These are phyloP conservation scores for Quercus agrifolia DNA, from an alignment of 306 rosid genomes.

Conservation along the genomic window DNA sequence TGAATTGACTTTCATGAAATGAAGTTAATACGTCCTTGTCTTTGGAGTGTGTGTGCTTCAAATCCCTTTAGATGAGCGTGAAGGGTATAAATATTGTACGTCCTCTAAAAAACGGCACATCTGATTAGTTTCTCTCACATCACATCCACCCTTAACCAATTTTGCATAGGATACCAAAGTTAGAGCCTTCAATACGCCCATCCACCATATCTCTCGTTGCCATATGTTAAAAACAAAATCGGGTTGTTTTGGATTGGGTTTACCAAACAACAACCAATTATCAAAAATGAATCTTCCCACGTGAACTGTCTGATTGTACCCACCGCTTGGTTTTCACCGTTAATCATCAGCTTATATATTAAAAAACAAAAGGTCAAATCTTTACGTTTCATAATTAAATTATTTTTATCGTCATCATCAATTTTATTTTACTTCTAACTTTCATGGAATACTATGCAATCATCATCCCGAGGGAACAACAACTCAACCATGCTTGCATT, in stretches of 20 bases:
- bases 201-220: conserved; percentile 33
- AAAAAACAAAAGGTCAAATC: not conserved
- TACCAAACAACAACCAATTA: conserved; percentile 56
- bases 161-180: conserved; percentile 66
- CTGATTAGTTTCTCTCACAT: conserved; percentile 3
- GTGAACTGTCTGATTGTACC: conserved; percentile 44
- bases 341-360: conserved; percentile 31
- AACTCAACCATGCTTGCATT: too few species aligned
- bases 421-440: not conserved
- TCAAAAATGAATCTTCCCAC: conserved; percentile 71
- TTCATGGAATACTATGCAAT: not conserved
- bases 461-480: not conserved
- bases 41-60: not conserved
- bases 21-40: not conserved
- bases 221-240: not conserved
- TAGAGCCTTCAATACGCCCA: conserved; percentile 47
- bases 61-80: not conserved
- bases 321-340: conserved; percentile 57
- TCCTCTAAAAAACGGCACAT: conserved; percentile 34
- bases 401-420: not conserved
- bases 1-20: too few species aligned
- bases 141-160: not conserved
- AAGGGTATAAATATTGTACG: not conserved
- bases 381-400: not conserved
- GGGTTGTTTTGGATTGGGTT: conserved; percentile 44